phyloP scores from a whole-genome alignment of 208 protist species.

The Balamuthia mandrillaris region DNA sequence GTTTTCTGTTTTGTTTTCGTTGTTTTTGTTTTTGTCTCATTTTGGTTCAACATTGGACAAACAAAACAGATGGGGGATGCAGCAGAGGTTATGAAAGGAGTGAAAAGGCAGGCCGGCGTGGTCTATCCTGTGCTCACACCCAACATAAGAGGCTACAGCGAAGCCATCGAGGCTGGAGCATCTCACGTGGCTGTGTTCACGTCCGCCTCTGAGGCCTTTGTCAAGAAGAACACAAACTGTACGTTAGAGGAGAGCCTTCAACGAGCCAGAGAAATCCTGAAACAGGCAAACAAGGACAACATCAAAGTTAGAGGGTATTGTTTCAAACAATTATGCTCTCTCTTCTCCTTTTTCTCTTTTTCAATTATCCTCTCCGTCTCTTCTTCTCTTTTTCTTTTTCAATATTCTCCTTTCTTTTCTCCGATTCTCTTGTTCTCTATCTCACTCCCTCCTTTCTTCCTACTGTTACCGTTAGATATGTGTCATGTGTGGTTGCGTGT shows the following conservation, averaged over 20 bases:
- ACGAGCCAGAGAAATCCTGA: constrained; percentile 58
- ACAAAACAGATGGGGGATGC: constrained; percentile 70
- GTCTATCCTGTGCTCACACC: constrained; percentile 72
- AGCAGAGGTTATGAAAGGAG: constrained; percentile 56
- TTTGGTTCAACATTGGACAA: not conserved
- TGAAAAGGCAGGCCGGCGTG: constrained; percentile 47
- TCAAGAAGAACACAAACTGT: constrained; percentile 72
- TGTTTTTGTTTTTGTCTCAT: not conserved
- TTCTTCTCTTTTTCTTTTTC: not conserved
- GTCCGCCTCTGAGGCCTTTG: constrained; percentile 70
- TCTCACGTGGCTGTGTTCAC: constrained; percentile 68
- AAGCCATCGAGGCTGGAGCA: not conserved
- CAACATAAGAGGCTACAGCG: constrained; percentile 57
- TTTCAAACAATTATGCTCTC: too few species aligned
- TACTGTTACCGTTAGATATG: constrained; percentile 48
- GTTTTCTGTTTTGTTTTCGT: not conserved
- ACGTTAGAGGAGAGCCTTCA: constrained; percentile 69
- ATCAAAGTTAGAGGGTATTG: constrained; percentile 70
- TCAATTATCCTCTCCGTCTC: not conserved
- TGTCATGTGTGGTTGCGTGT: constrained; percentile 74
- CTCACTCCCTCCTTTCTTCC: too few species aligned
- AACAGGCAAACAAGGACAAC: constrained; percentile 41
- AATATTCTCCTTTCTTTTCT: not conserved
- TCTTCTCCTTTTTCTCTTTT: too few species aligned
- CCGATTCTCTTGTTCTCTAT: not conserved